A percentile compares a stretch with the other conserved stretches of the same genome.
Conservation (phyloP, 2,329 filamentous ascomycete genomes). For the Aschersonia sp. region DNA sequence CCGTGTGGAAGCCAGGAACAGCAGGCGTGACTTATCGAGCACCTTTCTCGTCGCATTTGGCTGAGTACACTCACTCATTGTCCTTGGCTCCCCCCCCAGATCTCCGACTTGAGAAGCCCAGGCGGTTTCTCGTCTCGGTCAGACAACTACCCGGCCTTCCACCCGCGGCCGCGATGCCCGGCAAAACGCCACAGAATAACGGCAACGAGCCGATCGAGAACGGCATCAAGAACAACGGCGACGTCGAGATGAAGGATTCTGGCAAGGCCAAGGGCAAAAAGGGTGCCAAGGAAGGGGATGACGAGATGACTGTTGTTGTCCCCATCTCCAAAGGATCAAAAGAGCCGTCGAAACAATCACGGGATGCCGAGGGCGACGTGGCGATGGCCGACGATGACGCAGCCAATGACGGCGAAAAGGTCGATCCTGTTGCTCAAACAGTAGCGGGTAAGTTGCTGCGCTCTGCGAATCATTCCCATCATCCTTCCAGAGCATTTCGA, state of each 20-base stretch:
- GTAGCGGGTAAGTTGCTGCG: conserved; percentile 35
- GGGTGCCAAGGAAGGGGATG: conserved; percentile 50
- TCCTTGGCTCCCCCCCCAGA: neutral
- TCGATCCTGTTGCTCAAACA: conserved; percentile 46
- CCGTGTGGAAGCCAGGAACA: no score
- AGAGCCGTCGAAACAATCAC: conserved; percentile 38
- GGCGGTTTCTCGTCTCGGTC: neutral
- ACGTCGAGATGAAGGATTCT: conserved; percentile 58
- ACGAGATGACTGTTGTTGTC: conserved; percentile 71
- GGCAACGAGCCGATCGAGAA: conserved; percentile 58
- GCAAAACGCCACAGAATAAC: conserved; percentile 60
- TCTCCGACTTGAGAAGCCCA: neutral
- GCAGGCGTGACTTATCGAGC: no score
- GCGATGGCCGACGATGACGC: conserved; percentile 51
- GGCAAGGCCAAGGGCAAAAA: conserved; percentile 54
- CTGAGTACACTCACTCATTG: neutral
- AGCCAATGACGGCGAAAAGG: conserved; percentile 38
- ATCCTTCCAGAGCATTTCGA: no score
- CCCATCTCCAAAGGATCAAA: conserved; percentile 54
- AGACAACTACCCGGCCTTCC: neutral
- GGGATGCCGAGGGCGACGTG: conserved; percentile 54
- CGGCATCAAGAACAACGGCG: conserved; percentile 44
- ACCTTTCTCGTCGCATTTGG: no score
- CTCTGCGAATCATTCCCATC: neutral
- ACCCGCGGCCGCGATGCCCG: conserved; percentile 40